Percentiles rank a stretch among this genome's conserved stretches.
These are phyloP conservation scores for Solanum arcanum DNA, from an alignment of 257 asterid species.

Conservation along the genomic window DNA sequence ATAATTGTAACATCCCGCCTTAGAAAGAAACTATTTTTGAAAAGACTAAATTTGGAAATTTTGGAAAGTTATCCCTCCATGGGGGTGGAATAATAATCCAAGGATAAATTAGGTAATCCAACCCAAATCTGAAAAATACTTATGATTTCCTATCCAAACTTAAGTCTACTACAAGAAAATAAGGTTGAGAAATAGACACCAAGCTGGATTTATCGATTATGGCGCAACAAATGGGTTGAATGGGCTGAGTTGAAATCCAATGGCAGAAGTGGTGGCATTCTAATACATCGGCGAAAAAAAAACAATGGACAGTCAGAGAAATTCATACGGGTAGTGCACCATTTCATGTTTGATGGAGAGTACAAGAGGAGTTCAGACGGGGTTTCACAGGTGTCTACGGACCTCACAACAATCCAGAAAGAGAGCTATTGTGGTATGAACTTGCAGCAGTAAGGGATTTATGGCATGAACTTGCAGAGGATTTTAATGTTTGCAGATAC, in stretches of 20 bases:
- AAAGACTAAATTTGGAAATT: too few species aligned
- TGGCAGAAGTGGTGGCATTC: background rate
- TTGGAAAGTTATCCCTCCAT: background rate
- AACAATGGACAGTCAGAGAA: background rate
- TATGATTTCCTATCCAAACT: background rate
- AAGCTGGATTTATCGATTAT: background rate
- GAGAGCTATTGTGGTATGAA: background rate
- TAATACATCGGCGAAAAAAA: background rate
- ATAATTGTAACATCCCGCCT: too few species aligned
- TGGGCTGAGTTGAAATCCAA: background rate
- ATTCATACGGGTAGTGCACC: background rate
- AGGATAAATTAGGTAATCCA: background rate
- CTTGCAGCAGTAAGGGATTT: background rate
- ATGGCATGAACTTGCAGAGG: background rate
- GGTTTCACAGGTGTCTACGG: background rate
- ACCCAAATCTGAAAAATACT: background rate
- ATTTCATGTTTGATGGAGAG: background rate
- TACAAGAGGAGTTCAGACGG: too few species aligned
- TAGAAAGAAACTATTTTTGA: too few species aligned
- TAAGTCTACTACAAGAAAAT: background rate
- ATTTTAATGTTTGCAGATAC: background rate
- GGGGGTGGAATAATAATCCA: background rate
- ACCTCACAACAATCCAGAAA: background rate
- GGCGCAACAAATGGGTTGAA: background rate
- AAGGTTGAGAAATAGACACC: background rate